These are phyloP conservation scores for Erigeron canadensis DNA, from an alignment of 129 eudicot species.

Conservation along the genomic window DNA sequence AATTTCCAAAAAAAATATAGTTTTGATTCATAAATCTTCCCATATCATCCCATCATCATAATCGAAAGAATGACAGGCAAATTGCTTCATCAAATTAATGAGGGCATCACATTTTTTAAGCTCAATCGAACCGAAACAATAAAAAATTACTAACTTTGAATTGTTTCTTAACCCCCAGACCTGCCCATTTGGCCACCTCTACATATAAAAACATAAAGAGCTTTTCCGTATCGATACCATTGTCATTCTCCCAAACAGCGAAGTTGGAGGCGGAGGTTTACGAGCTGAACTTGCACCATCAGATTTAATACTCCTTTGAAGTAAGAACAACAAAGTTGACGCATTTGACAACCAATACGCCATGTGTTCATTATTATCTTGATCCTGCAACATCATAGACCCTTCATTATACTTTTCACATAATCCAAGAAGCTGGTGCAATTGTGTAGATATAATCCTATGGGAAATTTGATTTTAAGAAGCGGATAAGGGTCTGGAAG, in stretches of 20 bases:
- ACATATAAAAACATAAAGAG: background rate
- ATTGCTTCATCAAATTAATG: background rate
- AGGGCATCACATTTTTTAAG: background rate
- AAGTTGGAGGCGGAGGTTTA: conserved; percentile 73
- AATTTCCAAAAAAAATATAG: background rate
- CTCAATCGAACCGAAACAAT: background rate
- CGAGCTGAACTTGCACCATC: conserved; percentile 62
- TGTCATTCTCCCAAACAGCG: conserved; percentile 91
- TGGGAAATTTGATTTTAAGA: too few species aligned
- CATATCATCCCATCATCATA: background rate
- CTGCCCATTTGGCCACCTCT: conserved; percentile 5
- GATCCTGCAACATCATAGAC: conserved; percentile 31
- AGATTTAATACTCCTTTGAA: conserved; percentile 71
- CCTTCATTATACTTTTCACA: conserved; percentile 10
- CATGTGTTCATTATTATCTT: conserved; percentile 44
- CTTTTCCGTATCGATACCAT: conserved; percentile 45
- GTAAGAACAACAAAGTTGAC: conserved; percentile 53
- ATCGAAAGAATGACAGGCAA: background rate
- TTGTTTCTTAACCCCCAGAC: background rate
- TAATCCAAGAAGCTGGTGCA: background rate
- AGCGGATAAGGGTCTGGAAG: too few species aligned
- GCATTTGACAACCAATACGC: conserved; percentile 40
- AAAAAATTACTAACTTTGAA: background rate
- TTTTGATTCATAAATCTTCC: conserved; percentile 3
- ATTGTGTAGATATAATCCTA: background rate